A percentile compares a stretch with the other conserved stretches of the same genome.
These are phyloP conservation scores for Fusarium sambucinum DNA, from an alignment of 2,329 filamentous ascomycete species.

Conservation along the genomic window DNA sequence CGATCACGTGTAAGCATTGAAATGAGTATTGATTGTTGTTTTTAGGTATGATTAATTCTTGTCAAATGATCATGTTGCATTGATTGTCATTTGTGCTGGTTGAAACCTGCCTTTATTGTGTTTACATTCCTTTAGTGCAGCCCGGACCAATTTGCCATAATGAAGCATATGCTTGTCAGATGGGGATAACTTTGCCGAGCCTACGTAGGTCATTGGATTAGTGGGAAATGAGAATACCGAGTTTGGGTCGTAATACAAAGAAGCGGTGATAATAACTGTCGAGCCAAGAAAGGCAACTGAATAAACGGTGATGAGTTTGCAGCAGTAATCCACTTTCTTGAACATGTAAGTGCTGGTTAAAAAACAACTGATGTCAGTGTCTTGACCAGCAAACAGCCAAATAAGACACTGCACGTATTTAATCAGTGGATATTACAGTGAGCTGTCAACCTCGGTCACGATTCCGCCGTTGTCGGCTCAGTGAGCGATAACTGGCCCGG, in stretches of 20 bases:
- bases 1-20: conserved; percentile 7
- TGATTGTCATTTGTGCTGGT: neutral
- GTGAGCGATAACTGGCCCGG: conserved; percentile 13
- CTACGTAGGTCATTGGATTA: conserved; percentile 37
- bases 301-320: neutral
- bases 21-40: neutral
- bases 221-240: conserved; percentile 38
- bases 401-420: conserved; percentile 3
- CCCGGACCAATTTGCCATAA: conserved; percentile 14
- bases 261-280: conserved; percentile 6
- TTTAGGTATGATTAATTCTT: neutral
- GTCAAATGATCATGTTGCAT: neutral
- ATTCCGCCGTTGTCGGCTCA: conserved; percentile 37
- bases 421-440: conserved; percentile 27
- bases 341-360: neutral
- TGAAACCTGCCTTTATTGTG: neutral
- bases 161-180: conserved; percentile 24
- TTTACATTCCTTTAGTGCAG: conserved; percentile 2
- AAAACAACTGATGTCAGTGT: neutral
- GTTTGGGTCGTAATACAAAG: conserved; percentile 10
- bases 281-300: neutral
- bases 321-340: neutral
- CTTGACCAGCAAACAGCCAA: neutral
- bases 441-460: conserved; percentile 36
- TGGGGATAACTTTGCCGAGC: conserved; percentile 17